Conservation (phyloP, 345 rosid genomes). For the Brassica nigra region DNA sequence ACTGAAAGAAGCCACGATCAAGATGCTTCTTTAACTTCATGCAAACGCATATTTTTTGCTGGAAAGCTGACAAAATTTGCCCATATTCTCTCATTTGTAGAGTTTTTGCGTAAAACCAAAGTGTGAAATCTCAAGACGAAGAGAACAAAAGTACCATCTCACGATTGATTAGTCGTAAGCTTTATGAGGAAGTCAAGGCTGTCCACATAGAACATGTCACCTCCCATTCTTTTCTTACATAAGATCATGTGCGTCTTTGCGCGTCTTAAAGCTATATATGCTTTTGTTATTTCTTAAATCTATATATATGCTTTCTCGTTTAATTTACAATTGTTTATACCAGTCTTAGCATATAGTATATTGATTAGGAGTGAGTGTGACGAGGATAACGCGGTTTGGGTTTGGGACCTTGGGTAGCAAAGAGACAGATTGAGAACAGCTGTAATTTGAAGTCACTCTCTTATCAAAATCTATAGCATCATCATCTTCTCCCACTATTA, state of each 20-base stretch:
- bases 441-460: constrained; percentile 37
- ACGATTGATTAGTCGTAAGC: constrained; percentile 37
- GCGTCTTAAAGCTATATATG: constrained; percentile 27
- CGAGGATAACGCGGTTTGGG: constrained; percentile 41
- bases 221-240: constrained; percentile 19
- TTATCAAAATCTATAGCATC: constrained; percentile 2
- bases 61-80: constrained; percentile 38
- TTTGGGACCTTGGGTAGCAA: not conserved
- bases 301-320: not conserved
- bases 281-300: not conserved
- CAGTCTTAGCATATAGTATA: constrained; percentile 4
- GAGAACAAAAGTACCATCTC: constrained; percentile 34
- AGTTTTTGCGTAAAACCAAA: constrained; percentile 39
- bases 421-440: constrained; percentile 39
- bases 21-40: constrained; percentile 35
- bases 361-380: constrained; percentile 20
- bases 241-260: constrained; percentile 43
- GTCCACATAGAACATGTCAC: constrained; percentile 39
- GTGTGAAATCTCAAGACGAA: constrained; percentile 38
- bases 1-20: constrained; percentile 30
- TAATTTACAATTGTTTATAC: not conserved
- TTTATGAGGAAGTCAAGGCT: constrained; percentile 42
- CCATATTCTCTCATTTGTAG: constrained; percentile 29
- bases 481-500: constrained; percentile 30
- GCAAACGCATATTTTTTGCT: constrained; percentile 30